Percentiles rank a stretch among this genome's conserved stretches.
Conservation (phyloP, 331 rosid species). For the Prunus yedoensis region DNA sequence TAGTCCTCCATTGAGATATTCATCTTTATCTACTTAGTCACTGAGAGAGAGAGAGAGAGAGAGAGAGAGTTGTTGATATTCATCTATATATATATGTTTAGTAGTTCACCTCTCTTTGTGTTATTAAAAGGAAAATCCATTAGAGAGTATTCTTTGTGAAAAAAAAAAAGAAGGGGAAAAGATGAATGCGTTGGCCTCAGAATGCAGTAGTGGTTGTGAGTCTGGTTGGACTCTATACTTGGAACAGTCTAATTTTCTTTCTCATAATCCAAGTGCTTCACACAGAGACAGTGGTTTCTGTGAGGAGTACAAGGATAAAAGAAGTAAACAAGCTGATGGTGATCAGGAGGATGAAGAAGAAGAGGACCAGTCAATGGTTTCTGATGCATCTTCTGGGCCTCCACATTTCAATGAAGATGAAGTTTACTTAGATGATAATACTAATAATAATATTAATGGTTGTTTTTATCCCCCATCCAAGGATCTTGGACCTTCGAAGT, state of each 20-base stretch:
- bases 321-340: constrained; percentile 18
- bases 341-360: constrained; percentile 42
- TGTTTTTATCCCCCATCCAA: constrained; percentile 38
- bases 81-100: background rate
- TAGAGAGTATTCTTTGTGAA: background rate
- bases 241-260: constrained; percentile 51
- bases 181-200: constrained; percentile 64
- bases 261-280: constrained; percentile 40
- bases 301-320: constrained; percentile 29
- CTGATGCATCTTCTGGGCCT: constrained; percentile 99
- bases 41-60: background rate
- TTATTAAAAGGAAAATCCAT: background rate
- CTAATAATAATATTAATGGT: constrained; percentile 3
- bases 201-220: constrained; percentile 75
- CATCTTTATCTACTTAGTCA: background rate
- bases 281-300: constrained; percentile 21
- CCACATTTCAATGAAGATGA: constrained; percentile 59
- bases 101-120: background rate
- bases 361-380: constrained; percentile 88
- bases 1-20: constrained; percentile 2
- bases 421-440: constrained; percentile 32
- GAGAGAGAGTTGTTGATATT: background rate
- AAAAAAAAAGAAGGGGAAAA: background rate
- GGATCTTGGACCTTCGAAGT: constrained; percentile 28
- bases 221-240: constrained; percentile 97